Evolutionary conservation across 768 basidiomycete genomes (phyloP).

Genomic region (Boletus patriciae): DNA sequence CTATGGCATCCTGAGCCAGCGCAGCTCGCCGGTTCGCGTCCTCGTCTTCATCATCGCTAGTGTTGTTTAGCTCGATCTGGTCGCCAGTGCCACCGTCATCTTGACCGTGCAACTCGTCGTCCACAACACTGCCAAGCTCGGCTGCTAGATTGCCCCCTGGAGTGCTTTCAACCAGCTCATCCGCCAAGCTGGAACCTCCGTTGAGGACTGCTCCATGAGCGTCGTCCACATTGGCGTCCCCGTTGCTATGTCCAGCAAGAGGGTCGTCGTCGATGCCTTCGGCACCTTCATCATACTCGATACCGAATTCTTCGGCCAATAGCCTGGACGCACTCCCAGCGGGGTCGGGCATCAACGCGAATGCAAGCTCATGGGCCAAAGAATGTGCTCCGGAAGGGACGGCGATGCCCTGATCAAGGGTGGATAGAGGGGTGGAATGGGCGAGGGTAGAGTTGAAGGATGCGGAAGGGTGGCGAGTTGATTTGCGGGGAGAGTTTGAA

Average conservation of each 20-base stretch:
- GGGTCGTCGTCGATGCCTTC: conserved; percentile 62
- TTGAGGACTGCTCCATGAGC: conserved; percentile 30
- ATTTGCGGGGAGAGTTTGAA: conserved; percentile 30
- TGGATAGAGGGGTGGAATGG: conserved; percentile 32
- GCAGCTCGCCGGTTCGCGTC: conserved; percentile 27
- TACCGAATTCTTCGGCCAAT: conserved; percentile 84
- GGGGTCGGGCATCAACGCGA: conserved; percentile 86
- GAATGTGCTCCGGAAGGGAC: conserved; percentile 49
- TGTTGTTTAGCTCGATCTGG: conserved; percentile 9
- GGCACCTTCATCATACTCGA: conserved; percentile 85
- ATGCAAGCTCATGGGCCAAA: conserved; percentile 83
- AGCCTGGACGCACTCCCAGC: conserved; percentile 66
- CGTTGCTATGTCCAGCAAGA: conserved; percentile 28
- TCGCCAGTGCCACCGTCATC: conserved; percentile 14
- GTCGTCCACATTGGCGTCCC: conserved; percentile 31
- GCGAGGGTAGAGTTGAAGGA: conserved; percentile 19
- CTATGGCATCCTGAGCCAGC: conserved; percentile 60
- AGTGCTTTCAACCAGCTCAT: conserved; percentile 36
- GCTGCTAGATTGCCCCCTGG: conserved; percentile 23
- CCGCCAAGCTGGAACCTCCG: conserved; percentile 41
- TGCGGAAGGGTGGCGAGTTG: conserved; percentile 31
- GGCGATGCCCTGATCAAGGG: conserved; percentile 32
- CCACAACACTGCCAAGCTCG: conserved; percentile 23
- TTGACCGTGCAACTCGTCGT: conserved; percentile 17
- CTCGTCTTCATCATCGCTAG: conserved; percentile 29